phyloP scores from a whole-genome alignment of 129 eudicot species.

The Tanacetum coccineum region DNA sequence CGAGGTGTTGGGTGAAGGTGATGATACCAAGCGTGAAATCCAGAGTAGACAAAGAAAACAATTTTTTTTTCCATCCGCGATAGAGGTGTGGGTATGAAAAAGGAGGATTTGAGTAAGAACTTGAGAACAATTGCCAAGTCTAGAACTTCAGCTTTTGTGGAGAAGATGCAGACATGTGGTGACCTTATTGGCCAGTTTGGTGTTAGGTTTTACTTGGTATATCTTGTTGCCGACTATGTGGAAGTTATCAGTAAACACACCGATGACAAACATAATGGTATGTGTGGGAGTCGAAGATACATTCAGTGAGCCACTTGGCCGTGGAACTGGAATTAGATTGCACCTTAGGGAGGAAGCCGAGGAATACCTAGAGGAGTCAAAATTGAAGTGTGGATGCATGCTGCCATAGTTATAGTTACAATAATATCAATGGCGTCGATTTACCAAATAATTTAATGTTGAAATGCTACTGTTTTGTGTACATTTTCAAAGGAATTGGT shows the following conservation, averaged over 20 bases:
- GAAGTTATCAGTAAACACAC: constrained; percentile 98
- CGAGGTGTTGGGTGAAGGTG: constrained; percentile 74
- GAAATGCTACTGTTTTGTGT: too few relatives aligned
- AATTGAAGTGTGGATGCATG: too few relatives aligned
- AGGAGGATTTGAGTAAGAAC: constrained; percentile 91
- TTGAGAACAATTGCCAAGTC: constrained; percentile 96
- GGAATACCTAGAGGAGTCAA: too few relatives aligned
- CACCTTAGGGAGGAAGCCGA: too few relatives aligned
- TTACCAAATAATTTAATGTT: too few relatives aligned
- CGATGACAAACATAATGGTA: constrained; percentile 86
- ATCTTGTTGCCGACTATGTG: constrained; percentile 93
- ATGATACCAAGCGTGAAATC: too few relatives aligned
- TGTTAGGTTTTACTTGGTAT: constrained; percentile 95
- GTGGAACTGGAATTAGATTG: too few relatives aligned
- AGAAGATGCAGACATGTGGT: constrained; percentile 96
- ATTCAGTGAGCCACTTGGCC: too few relatives aligned
- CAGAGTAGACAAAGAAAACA: constrained; percentile 92
- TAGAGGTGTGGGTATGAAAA: constrained; percentile 96
- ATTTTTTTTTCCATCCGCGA: constrained; percentile 76
- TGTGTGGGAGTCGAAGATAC: too few relatives aligned
- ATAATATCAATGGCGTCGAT: too few relatives aligned
- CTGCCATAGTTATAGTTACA: too few relatives aligned
- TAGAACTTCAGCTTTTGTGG: constrained; percentile 99
- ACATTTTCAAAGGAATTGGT: too few relatives aligned
- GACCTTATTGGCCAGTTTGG: constrained; percentile 98